Base-by-base conservation (phyloP, 2,329 filamentous ascomycete genomes). In the Xylaria digitata region DNA sequence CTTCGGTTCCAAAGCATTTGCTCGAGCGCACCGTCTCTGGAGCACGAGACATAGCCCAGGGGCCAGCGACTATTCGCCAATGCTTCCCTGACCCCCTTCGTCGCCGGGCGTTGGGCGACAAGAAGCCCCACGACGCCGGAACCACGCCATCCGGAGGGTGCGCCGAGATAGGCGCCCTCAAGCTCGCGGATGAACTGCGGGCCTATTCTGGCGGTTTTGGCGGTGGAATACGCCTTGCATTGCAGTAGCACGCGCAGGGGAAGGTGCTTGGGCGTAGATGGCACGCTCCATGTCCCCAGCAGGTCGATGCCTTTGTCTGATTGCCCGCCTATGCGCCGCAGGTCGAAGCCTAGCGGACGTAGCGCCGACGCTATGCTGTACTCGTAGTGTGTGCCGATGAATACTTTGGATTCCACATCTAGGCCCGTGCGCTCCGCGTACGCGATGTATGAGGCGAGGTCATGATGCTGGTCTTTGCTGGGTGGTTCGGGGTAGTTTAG, bases 241-340 rank as follows among this genome's bases (percentile, higher is more conserved):
- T 95, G 92, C 0, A 86, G 66, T 15, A 89, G 73, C 6, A 87
- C 81, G 54, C 80, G 82, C 40, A 89, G 72, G 0, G 81, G 68
- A 1, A 65, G 42, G 46, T 62, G 9, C 11, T 78, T 1, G 74
- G 71, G 8, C 76, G 63, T 17, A 42, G 78, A 79, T 0, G 87
- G 88, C 0, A 92, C 80, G 0, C 79, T 78, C 92, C 92, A 95
- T 2, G 84, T 85, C 0, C 92, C 92, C 0, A 93, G 80, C 1
- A 95, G 83, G 75, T 95, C 92, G 72, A 93, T 91, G 43, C 92
- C 92, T 65, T 83, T 84, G 78, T 95, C 92, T 1, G 86, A 87
- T 2, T 82, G 80, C 42, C 90, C 87, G 32, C 92, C 92, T 1
- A 90, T 84, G 37, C 92, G 87, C 32, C 91, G 87, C 53, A 94